Evolutionary conservation across 768 basidiomycete species (phyloP).

Genomic region (Chlorophyllum brunneum): DNA sequence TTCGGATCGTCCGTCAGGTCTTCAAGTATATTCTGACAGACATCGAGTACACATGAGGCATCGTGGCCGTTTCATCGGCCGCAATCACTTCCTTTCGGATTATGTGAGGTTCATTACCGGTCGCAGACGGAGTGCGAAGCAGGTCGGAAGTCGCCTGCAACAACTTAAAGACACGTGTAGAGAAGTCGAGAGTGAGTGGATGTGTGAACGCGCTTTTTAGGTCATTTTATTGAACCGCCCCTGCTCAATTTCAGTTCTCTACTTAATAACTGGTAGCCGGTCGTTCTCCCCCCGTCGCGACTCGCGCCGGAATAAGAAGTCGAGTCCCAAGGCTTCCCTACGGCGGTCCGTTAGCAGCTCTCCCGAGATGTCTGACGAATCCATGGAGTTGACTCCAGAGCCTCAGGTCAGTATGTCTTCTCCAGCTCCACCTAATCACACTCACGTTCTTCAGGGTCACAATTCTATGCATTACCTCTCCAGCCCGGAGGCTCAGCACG

Average conservation of each 20-base stretch:
- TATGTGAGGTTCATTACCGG: conserved; percentile 65
- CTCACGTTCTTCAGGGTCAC: too few species aligned
- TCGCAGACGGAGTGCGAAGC: conserved; percentile 66
- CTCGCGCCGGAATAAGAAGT: not conserved
- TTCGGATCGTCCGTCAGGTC: conserved; percentile 33
- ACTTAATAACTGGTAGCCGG: conserved; percentile 7
- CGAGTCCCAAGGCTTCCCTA: not conserved
- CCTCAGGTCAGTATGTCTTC: not conserved
- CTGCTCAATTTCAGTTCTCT: conserved; percentile 4
- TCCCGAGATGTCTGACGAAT: not conserved
- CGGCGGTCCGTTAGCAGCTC: conserved; percentile 1
- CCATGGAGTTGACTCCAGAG: not conserved
- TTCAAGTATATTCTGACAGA: conserved; percentile 60
- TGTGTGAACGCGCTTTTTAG: not conserved
- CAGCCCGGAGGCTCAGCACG: too few species aligned
- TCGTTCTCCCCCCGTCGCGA: conserved; percentile 5
- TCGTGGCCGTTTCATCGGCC: conserved; percentile 69
- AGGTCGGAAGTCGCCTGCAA: conserved; percentile 76
- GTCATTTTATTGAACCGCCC: too few species aligned
- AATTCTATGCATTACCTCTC: too few species aligned
- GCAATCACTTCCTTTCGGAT: conserved; percentile 76
- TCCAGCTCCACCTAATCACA: too few species aligned
- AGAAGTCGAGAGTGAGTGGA: conserved; percentile 22
- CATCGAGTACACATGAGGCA: conserved; percentile 59
- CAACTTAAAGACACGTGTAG: conserved; percentile 70